These are phyloP conservation scores for Candida sojae DNA, from an alignment of 1,139 yeast species.

Conservation along the genomic window DNA sequence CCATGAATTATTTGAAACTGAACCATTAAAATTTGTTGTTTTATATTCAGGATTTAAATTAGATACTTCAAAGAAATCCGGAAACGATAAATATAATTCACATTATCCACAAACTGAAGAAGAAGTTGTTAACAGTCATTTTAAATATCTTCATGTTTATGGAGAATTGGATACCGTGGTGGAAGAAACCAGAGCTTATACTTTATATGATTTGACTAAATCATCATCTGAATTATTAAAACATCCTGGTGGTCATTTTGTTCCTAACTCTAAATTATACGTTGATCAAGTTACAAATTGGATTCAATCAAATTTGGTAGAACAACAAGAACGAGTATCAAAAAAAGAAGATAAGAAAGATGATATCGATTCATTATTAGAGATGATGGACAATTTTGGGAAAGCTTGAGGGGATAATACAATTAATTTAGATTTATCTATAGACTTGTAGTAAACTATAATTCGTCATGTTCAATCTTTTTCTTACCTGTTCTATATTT, in stretches of 20 bases:
- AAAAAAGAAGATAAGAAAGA: constrained; percentile 21
- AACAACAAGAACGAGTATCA: constrained; percentile 15
- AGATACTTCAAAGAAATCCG: constrained; percentile 43
- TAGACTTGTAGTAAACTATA: constrained; percentile 11
- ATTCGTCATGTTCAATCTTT: constrained; percentile 37
- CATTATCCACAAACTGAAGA: constrained; percentile 33
- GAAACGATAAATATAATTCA: constrained; percentile 24
- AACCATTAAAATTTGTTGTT: constrained; percentile 65
- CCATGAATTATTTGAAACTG: constrained; percentile 26
- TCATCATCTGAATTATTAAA: constrained; percentile 49
- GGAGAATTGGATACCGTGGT: constrained; percentile 92
- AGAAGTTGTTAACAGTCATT: constrained; percentile 13
- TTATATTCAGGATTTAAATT: constrained; percentile 78
- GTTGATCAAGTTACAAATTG: constrained; percentile 60
- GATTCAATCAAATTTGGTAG: constrained; percentile 33
- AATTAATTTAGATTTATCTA: constrained; percentile 2
- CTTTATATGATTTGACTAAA: constrained; percentile 56
- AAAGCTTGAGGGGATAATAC: constrained; percentile 16
- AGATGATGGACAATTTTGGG: constrained; percentile 40
- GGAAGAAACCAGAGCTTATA: constrained; percentile 66
- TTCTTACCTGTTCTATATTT: constrained; percentile 35
- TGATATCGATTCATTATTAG: constrained; percentile 34
- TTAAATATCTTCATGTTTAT: constrained; percentile 65
- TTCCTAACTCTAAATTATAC: constrained; percentile 68
- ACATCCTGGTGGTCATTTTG: constrained; percentile 89